Evolutionary conservation across 1,139 yeast genomes (phyloP).

Genomic region (Scheffersomyces titani): DNA sequence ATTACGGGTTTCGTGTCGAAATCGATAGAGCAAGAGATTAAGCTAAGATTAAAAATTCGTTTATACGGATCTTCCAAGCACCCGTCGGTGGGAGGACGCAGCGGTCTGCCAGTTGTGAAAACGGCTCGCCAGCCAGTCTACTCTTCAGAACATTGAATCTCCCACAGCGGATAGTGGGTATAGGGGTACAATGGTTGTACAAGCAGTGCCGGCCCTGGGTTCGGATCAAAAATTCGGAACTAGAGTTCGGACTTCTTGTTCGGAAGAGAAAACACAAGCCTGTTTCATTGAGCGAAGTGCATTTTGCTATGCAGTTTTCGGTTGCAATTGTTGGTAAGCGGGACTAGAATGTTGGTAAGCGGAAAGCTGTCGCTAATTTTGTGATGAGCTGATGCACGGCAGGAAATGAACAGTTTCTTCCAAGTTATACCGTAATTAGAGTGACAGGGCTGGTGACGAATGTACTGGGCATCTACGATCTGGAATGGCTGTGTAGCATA

Average conservation of each 20-base stretch:
- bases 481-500: neutral
- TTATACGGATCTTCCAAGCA: neutral
- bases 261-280: neutral
- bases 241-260: neutral
- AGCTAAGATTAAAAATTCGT: too few species aligned
- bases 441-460: neutral
- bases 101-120: neutral
- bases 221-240: too few species aligned
- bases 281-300: neutral
- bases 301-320: neutral
- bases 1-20: too few species aligned
- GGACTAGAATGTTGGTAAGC: neutral
- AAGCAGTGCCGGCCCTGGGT: neutral
- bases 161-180: neutral
- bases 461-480: neutral
- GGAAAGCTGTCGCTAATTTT: neutral
- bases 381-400: neutral
- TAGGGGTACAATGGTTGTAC: neutral
- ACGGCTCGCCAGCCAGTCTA: neutral
- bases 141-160: neutral
- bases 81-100: neutral
- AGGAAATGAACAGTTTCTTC: too few species aligned
- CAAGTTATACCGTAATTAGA: too few species aligned
- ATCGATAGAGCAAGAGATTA: neutral
- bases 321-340: neutral